Evolutionary conservation across 352 stramenopile genomes (phyloP).

Genomic region (Lagenidium sp.): DNA sequence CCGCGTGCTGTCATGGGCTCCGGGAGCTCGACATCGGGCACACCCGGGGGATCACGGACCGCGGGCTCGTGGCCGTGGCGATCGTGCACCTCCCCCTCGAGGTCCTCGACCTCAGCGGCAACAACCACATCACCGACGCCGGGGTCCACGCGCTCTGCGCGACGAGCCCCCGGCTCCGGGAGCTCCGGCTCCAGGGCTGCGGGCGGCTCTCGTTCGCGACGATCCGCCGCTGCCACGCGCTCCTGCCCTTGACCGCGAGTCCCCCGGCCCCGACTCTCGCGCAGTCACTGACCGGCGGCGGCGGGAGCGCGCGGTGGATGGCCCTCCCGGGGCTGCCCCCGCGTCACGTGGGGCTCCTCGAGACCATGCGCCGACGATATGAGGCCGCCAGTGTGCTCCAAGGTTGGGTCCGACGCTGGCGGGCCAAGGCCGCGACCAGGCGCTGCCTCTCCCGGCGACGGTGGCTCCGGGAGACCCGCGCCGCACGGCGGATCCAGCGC

Average conservation of each 20-base stretch:
- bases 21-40: constrained; percentile 27
- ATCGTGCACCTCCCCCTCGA: constrained; percentile 29
- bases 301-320: constrained; percentile 17
- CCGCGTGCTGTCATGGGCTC: constrained; percentile 28
- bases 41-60: constrained; percentile 34
- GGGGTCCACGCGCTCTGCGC: constrained; percentile 27
- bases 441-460: constrained; percentile 30
- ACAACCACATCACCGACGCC: constrained; percentile 45
- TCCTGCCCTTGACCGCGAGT: constrained; percentile 34
- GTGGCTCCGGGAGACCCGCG: constrained; percentile 23
- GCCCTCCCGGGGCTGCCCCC: constrained; percentile 20
- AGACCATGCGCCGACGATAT: constrained; percentile 22
- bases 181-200: constrained; percentile 53
- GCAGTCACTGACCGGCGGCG: constrained; percentile 29
- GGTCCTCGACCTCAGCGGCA: constrained; percentile 42
- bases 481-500: constrained; percentile 42
- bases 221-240: constrained; percentile 20
- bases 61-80: constrained; percentile 29
- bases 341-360: constrained; percentile 27
- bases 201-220: constrained; percentile 34
- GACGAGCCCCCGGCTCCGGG: constrained; percentile 33
- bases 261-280: constrained; percentile 20
- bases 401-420: constrained; percentile 30
- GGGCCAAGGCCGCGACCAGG: constrained; percentile 24
- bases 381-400: constrained; percentile 30